phyloP scores from a whole-genome alignment of 164 flowering plant species.

The Aristolochia californica region DNA sequence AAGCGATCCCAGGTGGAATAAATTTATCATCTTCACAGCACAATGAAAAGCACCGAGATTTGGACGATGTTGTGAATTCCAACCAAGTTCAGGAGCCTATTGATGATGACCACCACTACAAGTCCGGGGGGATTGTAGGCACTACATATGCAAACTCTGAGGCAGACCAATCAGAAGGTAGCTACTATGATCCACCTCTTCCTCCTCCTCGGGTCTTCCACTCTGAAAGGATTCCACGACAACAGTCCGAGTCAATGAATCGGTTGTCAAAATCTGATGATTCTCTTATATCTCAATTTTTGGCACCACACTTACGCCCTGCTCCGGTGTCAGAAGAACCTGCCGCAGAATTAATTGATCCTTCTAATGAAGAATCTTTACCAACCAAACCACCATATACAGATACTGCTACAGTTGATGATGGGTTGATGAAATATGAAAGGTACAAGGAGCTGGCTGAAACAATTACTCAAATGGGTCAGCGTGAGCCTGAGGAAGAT shows the following conservation, averaged over 20 bases:
- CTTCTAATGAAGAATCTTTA: conserved; percentile 19
- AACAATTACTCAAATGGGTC: conserved; percentile 15
- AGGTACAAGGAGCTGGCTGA: conserved; percentile 27
- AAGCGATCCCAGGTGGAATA: conserved; percentile 14
- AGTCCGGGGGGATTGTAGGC: conserved; percentile 20
- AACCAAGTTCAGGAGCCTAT: conserved; percentile 15
- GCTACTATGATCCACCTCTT: conserved; percentile 32
- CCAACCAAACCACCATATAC: conserved; percentile 15
- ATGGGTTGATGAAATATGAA: conserved; percentile 26
- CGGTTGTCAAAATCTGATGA: conserved; percentile 80
- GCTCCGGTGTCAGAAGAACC: conserved; percentile 23
- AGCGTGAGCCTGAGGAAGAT: background rate
- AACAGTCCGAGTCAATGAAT: conserved; percentile 43
- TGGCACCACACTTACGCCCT: conserved; percentile 31
- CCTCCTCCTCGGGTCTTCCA: conserved; percentile 45
- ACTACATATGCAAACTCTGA: conserved; percentile 31
- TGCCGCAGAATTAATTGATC: conserved; percentile 32
- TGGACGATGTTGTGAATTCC: conserved; percentile 19
- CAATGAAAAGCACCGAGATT: conserved; percentile 17
- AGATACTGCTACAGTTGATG: conserved; percentile 26
- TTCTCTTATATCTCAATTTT: conserved; percentile 45
- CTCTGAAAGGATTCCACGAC: conserved; percentile 63
- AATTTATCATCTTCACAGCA: conserved; percentile 14
- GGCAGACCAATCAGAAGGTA: conserved; percentile 29
- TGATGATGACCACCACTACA: conserved; percentile 22